Evolutionary conservation across 768 basidiomycete genomes (phyloP), one percentile per base, ranked within the genome.

Genomic region (Cystobasidiopsis lactophilus): DNA sequence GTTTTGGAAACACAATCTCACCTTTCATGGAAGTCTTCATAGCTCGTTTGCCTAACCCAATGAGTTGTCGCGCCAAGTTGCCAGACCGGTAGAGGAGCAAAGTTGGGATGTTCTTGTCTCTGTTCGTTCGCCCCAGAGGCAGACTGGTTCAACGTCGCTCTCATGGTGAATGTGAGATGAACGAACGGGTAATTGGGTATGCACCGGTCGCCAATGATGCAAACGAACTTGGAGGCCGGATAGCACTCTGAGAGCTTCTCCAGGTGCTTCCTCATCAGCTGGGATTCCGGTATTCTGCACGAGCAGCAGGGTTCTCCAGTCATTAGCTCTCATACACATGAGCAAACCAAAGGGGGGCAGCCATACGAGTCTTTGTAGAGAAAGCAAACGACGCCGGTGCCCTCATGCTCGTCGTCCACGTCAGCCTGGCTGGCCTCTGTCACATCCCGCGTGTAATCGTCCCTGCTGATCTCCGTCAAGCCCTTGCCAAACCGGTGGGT

Each of bases 321-420:
- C n/a, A n/a, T n/a, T n/a, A n/a, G n/a, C n/a, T n/a, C n/a, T n/a
- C n/a, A n/a, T n/a, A n/a, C n/a, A n/a, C n/a, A n/a, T n/a, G n/a
- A 35, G 9, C 33, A 35, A 7, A 7, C 16, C 33, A 26, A 50
- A 49, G 45, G 27, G 26, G 40, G 23, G 18, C 24, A 2, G 11
- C n/a, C 84, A 60, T 65, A 89, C 91, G 80, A 80, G 60, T 93
- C 88, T 66, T 93, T 95, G 69, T 88, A 96, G 33, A 98, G 67
- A 64, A 89, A 83, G 52, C 88, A 91, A 5, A 96, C 76, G 1
- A 96, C 88, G 0, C 85, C 88, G 0, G 86, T 96, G 0, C 89
- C 91, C 57, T 75, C 71, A 47, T 80, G 79, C 9, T 64, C 65
- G 5, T 74, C 73, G 31, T 59, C 59, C 50, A 80, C 76, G 57